Conservation (phyloP, 805 yeast genomes). For the Starmerella khaoyaiensis region DNA sequence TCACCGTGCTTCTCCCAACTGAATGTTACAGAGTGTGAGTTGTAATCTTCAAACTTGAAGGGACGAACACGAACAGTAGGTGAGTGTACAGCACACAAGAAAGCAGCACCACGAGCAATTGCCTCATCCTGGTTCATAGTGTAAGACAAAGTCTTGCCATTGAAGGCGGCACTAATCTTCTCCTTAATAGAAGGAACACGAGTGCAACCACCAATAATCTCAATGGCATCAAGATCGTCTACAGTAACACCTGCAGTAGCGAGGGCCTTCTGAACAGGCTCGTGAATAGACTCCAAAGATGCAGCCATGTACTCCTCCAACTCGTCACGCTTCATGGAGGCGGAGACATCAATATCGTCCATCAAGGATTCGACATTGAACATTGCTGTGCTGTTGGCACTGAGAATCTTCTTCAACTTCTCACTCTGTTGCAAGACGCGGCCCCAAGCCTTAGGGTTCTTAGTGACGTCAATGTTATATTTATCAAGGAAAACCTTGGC, state of each 20-base stretch:
- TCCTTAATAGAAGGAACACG: slow-evolving; percentile 91
- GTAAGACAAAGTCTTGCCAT: slow-evolving; percentile 74
- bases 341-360: slow-evolving; percentile 92
- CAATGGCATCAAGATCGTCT: slow-evolving; percentile 77
- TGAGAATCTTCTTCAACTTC: slow-evolving; percentile 84
- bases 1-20: slow-evolving; percentile 89
- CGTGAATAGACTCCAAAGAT: slow-evolving; percentile 57
- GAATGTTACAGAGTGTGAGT: slow-evolving; percentile 85
- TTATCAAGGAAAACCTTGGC: slow-evolving; percentile 84
- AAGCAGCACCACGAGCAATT: slow-evolving; percentile 97
- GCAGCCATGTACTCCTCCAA: slow-evolving; percentile 83
- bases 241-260: slow-evolving; percentile 59
- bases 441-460: slow-evolving; percentile 88
- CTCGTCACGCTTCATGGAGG: slow-evolving; percentile 79
- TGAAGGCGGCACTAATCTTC: slow-evolving; percentile 64
- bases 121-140: slow-evolving; percentile 99
- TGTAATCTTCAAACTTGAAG: slow-evolving; percentile 92
- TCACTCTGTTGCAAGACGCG: slow-evolving; percentile 88
- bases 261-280: slow-evolving; percentile 73
- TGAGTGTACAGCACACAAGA: slow-evolving; percentile 96
- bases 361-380: slow-evolving; percentile 90
- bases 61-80: slow-evolving; percentile 98
- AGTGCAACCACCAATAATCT: slow-evolving; percentile 95
- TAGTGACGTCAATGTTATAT: slow-evolving; percentile 83
- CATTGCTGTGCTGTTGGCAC: slow-evolving; percentile 92